These are phyloP conservation scores for Sabuloglossum arenarium DNA, from an alignment of 495 filamentous ascomycete species.

Conservation along the genomic window DNA sequence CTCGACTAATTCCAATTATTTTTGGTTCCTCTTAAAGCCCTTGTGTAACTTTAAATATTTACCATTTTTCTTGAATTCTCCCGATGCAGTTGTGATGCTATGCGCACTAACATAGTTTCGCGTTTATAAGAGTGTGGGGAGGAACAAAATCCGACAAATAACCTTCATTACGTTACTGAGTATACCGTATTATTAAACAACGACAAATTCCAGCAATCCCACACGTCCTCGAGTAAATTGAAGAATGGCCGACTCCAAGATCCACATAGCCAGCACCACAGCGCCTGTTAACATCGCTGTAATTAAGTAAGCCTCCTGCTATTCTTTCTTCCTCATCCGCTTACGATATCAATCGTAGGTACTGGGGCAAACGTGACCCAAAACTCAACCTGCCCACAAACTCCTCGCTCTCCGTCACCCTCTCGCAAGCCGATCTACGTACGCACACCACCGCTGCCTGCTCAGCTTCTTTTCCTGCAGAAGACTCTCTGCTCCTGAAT, in stretches of 20 bases:
- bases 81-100: no score
- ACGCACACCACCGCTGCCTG: conserved; percentile 93
- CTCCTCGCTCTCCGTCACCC: conserved; percentile 86
- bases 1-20: no score
- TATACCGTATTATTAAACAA: no score
- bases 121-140: no score
- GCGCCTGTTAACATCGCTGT: conserved; percentile 98
- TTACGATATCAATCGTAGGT: conserved; percentile 27
- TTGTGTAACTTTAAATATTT: no score
- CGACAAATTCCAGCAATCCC: no score
- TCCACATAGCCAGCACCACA: conserved; percentile 85
- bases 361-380: conserved; percentile 93
- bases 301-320: conserved; percentile 49
- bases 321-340: background rate
- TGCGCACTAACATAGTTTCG: no score
- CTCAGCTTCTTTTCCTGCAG: conserved; percentile 45
- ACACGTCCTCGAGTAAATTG: background rate
- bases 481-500: conserved; percentile 70
- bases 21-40: no score
- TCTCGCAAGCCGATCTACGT: conserved; percentile 81
- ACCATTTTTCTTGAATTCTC: no score
- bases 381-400: conserved; percentile 93
- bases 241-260: conserved; percentile 26
- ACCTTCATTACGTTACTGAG: no score
- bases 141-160: no score